Conservation (phyloP, 2,329 filamentous ascomycete genomes). For the Apiospora pterosperma region DNA sequence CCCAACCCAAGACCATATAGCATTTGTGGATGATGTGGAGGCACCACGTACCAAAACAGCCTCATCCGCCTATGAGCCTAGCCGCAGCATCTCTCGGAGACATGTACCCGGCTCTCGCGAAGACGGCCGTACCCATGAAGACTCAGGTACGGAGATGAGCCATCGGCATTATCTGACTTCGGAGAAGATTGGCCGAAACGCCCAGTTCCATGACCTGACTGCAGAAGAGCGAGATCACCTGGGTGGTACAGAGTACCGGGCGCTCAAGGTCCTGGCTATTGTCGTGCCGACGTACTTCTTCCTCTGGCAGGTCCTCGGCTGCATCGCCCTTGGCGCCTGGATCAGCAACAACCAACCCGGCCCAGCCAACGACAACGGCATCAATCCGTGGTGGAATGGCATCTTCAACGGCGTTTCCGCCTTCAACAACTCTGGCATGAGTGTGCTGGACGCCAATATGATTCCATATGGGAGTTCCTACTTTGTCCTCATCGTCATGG, state of each 20-base stretch:
- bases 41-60: neutral
- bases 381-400: conserved; percentile 54
- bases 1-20: conserved; percentile 4
- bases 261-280: conserved; percentile 44
- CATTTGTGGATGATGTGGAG: conserved; percentile 3
- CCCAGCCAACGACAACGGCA: conserved; percentile 30
- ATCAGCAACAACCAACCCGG: conserved; percentile 42
- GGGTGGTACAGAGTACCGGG: conserved; percentile 51
- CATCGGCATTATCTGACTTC: conserved; percentile 9
- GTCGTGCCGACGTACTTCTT: conserved; percentile 49
- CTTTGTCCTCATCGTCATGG: conserved; percentile 25
- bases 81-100: neutral
- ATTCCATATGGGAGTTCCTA: conserved; percentile 39
- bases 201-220: conserved; percentile 44
- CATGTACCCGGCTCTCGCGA: neutral
- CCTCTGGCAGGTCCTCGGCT: conserved; percentile 56
- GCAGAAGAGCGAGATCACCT: conserved; percentile 45
- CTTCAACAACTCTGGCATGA: conserved; percentile 58
- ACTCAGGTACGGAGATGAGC: neutral
- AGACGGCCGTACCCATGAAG: neutral
- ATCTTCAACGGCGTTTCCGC: conserved; percentile 53
- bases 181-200: conserved; percentile 38
- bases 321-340: conserved; percentile 50
- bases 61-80: neutral
- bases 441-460: conserved; percentile 52